Base-by-base conservation (phyloP, 2,329 filamentous ascomycete species). In the Microcyclosporella mali region DNA sequence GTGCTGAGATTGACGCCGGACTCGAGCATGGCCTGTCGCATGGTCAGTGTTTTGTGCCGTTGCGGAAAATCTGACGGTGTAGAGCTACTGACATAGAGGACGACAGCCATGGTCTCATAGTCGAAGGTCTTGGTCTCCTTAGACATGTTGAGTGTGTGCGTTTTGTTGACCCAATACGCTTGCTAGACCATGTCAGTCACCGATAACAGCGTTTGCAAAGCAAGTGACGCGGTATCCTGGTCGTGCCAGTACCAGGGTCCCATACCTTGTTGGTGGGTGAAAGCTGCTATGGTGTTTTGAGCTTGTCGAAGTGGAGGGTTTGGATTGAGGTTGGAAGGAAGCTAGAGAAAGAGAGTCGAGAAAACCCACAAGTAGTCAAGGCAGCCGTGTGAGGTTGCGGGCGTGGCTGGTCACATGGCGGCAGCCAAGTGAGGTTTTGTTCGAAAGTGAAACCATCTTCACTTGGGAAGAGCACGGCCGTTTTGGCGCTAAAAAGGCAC, bases 1-100 rank as follows among this genome's bases (percentile, higher is more conserved):
- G 3, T 43, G 14, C 51, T 45, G 3, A 60, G 31, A 7, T 34
- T 46, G 25, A 41, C 35, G 38, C 55, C 52, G 36, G 31, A 30
- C 14, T 52, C 38, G 15, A 42, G 41, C 6, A 45, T 16, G 19
- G 38, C 43, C 21, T 25, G 21, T 9, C 21, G 9, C 9, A 25
- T 25, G 4, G 21, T 25, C 21, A 25, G 21, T 25, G 9, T 9
- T 6, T 25, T 25, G n/a, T n/a, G n/a, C n/a, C n/a, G n/a, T n/a
- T n/a, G n/a, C n/a, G n/a, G n/a, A n/a, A n/a, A n/a, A n/a, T n/a
- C n/a, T n/a, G n/a, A n/a, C n/a, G n/a, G n/a, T n/a, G n/a, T n/a
- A n/a, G n/a, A n/a, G n/a, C n/a, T n/a, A 25, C 21, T 25, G 6
- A 25, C 33, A 36, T 35, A 43, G 18, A 44, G 19, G 11, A 49